Percentiles rank a stretch among this genome's conserved stretches.
Conservation (phyloP, 257 asterid species). For the Jasminum sambac region DNA sequence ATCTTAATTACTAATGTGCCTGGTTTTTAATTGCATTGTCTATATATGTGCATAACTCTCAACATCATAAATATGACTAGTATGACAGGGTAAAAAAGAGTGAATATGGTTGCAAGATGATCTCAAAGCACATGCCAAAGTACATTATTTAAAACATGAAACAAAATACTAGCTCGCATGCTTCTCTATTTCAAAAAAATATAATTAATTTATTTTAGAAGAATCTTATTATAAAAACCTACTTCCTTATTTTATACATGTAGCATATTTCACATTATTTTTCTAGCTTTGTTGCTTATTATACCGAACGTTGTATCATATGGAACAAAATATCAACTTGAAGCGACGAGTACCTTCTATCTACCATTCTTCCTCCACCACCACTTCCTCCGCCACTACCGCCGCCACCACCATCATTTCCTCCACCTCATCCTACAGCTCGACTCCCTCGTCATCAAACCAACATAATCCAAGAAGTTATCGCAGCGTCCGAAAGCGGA, state of each 20-base stretch:
- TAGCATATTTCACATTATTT: slow-evolving; percentile 38
- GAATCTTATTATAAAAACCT: slow-evolving; percentile 36
- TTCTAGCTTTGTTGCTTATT: slow-evolving; percentile 25
- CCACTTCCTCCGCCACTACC: too few relatives aligned
- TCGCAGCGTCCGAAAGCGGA: slow-evolving; percentile 55
- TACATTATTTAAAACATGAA: neutral
- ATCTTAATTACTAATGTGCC: neutral
- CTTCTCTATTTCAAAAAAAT: slow-evolving; percentile 29
- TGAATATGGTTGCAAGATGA: neutral
- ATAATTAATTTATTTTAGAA: slow-evolving; percentile 17
- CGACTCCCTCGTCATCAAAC: slow-evolving; percentile 9
- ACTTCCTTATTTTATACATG: slow-evolving; percentile 29
- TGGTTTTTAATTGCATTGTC: neutral
- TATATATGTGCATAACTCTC: neutral
- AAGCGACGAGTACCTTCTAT: slow-evolving; percentile 30
- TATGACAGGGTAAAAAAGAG: neutral
- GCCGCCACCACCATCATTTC: slow-evolving; percentile 35
- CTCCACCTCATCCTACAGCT: slow-evolving; percentile 31
- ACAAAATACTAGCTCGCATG: too few relatives aligned
- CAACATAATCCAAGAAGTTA: too few relatives aligned
- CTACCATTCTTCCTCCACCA: slow-evolving; percentile 29
- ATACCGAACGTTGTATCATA: slow-evolving; percentile 29
- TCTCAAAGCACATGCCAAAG: neutral
- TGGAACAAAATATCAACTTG: slow-evolving; percentile 58
- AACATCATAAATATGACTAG: slow-evolving; percentile 7